A percentile compares a stretch with the other conserved stretches of the same genome.
phyloP scores from a whole-genome alignment of 306 rosid genomes.

The Sicyos edulis region DNA sequence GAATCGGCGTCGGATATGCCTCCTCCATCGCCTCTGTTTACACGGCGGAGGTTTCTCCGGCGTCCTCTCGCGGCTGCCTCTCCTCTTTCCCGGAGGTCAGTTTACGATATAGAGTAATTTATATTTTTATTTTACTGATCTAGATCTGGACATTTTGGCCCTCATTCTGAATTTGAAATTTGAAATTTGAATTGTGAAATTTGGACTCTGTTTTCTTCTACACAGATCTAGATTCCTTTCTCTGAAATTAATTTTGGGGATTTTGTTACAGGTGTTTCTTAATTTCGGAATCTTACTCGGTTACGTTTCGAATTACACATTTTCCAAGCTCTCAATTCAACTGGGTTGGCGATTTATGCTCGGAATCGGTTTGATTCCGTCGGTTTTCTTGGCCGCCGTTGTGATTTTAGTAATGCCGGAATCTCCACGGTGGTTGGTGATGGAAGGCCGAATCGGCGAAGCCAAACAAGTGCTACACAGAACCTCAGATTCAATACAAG shows the following conservation, averaged over 20 bases:
- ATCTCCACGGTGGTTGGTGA: conserved; percentile 80
- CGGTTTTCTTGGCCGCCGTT: conserved; percentile 34
- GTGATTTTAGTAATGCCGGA: conserved; percentile 74
- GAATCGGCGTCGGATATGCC: neutral
- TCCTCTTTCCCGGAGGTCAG: neutral
- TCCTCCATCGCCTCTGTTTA: neutral
- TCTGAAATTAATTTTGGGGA: too few relatives aligned
- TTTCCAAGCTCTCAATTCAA: neutral
- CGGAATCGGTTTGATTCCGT: conserved; percentile 59
- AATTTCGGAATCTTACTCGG: neutral
- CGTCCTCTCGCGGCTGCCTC: conserved; percentile 6
- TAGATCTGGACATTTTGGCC: neutral
- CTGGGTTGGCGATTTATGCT: conserved; percentile 80
- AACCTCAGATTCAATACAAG: conserved; percentile 57
- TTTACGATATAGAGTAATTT: too few relatives aligned
- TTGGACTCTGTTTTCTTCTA: neutral
- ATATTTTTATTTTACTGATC: too few relatives aligned
- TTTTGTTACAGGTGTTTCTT: neutral
- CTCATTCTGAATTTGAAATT: neutral
- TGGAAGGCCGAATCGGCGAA: conserved; percentile 75
- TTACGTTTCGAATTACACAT: conserved; percentile 10
- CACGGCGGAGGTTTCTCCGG: conserved; percentile 12
- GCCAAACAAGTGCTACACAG: conserved; percentile 50
- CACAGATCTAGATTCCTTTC: neutral
- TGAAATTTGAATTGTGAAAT: too few relatives aligned